Evolutionary conservation across 208 protist species (phyloP), one percentile per base, ranked within the genome.

Genomic region (Strigomonas culicis): DNA sequence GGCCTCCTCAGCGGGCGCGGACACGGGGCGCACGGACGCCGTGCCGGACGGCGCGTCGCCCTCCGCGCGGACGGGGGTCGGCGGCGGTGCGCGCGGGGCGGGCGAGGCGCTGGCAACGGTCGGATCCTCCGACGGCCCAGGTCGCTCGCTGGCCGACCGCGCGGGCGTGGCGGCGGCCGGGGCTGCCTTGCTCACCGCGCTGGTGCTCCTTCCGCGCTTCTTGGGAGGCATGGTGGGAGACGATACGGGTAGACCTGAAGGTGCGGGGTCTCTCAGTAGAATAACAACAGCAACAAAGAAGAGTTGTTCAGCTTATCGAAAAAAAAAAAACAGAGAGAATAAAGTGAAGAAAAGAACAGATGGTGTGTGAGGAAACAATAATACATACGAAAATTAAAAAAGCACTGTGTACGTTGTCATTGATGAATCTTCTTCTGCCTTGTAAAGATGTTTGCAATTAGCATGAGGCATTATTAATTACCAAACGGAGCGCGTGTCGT

Each of bases 311-410:
- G 8, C 6, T 41, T 13, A 41, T 41, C 36, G 36, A 41, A 41
- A 13, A 41, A 59, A 59, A 59, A 59, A 59, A 59, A 59, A 59
- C 4, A 36, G 34, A 30, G 21, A 44, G 11, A 36, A 39, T 44
- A 25, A 46, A 59, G 22, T 8, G 17, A 59, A 46, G 4, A 55
- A 55, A 21, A 22, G 49, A 55, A 55, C 27, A 27, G 17, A 55
- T 55, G n/a, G n/a, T n/a, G n/a, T n/a, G n/a, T n/a, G n/a, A n/a
- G n/a, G n/a, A n/a, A n/a, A n/a, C n/a, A n/a, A n/a, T n/a, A n/a
- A n/a, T n/a, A n/a, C n/a, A n/a, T n/a, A n/a, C n/a, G n/a, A n/a
- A n/a, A n/a, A n/a, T n/a, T n/a, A n/a, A n/a, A n/a, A n/a, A n/a
- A n/a, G n/a, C n/a, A n/a, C n/a, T n/a, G n/a, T n/a, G n/a, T n/a